Percentiles rank a stretch among this genome's conserved stretches.
Conservation (phyloP, 225 moss, liverwort and hornwort genomes). For the Ulota crispa region DNA sequence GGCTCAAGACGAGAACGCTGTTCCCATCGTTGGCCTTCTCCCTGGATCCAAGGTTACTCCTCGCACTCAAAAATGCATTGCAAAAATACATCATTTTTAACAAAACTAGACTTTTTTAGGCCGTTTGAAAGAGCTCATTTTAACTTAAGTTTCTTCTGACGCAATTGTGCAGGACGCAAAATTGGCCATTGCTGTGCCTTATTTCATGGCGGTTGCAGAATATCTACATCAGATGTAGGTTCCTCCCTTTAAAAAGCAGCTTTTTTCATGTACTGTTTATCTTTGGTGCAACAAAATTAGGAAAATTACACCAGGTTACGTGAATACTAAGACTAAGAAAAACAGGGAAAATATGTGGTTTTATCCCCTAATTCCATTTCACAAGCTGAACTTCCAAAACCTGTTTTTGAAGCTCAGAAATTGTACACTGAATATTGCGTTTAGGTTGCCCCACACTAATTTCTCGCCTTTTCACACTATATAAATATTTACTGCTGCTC, state of each 20-base stretch:
- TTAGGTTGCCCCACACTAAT: too few species aligned
- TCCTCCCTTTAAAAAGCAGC: not conserved
- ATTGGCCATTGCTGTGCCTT: constrained; percentile 80
- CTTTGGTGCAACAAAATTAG: not conserved
- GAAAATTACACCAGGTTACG: not conserved
- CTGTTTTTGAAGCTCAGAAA: not conserved
- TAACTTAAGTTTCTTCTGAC: not conserved
- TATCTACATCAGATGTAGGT: constrained; percentile 56
- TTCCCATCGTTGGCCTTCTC: constrained; percentile 69
- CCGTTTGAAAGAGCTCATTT: too few species aligned
- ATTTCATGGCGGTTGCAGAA: constrained; percentile 86
- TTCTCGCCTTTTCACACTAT: too few species aligned
- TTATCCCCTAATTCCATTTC: not conserved
- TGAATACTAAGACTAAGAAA: not conserved
- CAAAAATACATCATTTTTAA: too few species aligned
- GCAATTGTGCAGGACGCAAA: constrained; percentile 58
- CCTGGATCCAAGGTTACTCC: constrained; percentile 80
- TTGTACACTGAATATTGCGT: not conserved
- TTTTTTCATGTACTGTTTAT: not conserved
- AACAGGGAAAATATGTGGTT: not conserved
- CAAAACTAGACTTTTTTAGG: too few species aligned
- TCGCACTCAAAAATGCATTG: not conserved
- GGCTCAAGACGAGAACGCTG: constrained; percentile 9
- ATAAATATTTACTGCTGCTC: too few species aligned
- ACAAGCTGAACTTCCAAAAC: not conserved